A percentile compares a stretch with the other conserved stretches of the same genome.
These are phyloP conservation scores for Chrysanthemum lavandulifolium DNA, from an alignment of 129 eudicot genomes.

Conservation along the genomic window DNA sequence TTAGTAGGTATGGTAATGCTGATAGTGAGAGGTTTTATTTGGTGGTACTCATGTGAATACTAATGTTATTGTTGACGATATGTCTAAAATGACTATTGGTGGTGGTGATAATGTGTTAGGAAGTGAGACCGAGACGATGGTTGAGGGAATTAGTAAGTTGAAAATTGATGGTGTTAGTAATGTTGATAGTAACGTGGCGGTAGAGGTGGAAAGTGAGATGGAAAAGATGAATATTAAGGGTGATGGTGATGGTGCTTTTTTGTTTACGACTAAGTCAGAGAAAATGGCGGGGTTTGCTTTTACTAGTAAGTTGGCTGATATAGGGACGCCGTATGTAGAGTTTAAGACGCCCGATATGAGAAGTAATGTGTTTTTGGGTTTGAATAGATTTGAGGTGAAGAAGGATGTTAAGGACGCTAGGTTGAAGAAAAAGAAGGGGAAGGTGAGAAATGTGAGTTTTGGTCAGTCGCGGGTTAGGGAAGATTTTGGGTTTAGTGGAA, in stretches of 20 bases:
- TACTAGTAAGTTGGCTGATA: constrained; percentile 41
- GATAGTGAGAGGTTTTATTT: constrained; percentile 12
- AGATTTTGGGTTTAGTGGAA: constrained; percentile 28
- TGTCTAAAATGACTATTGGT: constrained; percentile 49
- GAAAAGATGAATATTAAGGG: constrained; percentile 51
- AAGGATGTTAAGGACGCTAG: constrained; percentile 48
- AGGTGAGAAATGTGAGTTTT: constrained; percentile 35
- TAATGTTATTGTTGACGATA: constrained; percentile 36
- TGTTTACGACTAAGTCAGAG: constrained; percentile 28
- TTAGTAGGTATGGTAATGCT: constrained; percentile 21
- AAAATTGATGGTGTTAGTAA: constrained; percentile 35
- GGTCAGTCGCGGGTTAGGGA: constrained; percentile 32
- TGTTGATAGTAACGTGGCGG: constrained; percentile 25
- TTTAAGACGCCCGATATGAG: constrained; percentile 55
- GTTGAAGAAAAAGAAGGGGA: constrained; percentile 64
- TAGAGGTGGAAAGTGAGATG: constrained; percentile 50
- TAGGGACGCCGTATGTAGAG: constrained; percentile 42
- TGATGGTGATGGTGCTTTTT: constrained; percentile 6
- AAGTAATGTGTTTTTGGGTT: constrained; percentile 39
- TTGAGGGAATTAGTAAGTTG: constrained; percentile 47
- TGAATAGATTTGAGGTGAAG: constrained; percentile 46
- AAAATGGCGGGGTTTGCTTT: constrained; percentile 44
- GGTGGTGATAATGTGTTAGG: constrained; percentile 14
- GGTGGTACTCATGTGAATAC: constrained; percentile 16
- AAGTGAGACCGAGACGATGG: constrained; percentile 14